Percentiles rank a stretch among this genome's conserved stretches.
Evolutionary conservation across 2,329 filamentous ascomycete genomes (phyloP).

Genomic region (Penicillium palitans): DNA sequence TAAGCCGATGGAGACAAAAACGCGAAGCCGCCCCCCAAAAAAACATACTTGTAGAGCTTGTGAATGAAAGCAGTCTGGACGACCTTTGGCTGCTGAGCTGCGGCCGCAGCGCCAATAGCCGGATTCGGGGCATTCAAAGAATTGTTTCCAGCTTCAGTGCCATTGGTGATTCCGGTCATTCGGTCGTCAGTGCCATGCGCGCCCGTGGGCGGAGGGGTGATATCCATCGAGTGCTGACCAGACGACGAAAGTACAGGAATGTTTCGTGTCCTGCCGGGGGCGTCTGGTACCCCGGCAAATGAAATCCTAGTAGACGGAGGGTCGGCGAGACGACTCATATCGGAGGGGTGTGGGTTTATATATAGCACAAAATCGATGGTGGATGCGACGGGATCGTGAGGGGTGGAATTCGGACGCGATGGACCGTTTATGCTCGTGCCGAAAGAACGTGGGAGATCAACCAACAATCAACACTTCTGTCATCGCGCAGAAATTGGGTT

Average conservation of each 20-base stretch:
- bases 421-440: constrained; percentile 27
- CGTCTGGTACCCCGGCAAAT: constrained; percentile 45
- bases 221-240: constrained; percentile 53
- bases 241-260: constrained; percentile 52
- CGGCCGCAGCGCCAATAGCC: constrained; percentile 48
- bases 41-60: constrained; percentile 89
- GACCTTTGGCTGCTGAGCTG: constrained; percentile 89
- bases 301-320: constrained; percentile 44
- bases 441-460: constrained; percentile 37
- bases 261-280: constrained; percentile 50
- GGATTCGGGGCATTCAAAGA: constrained; percentile 33
- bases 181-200: constrained; percentile 56
- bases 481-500: constrained; percentile 25
- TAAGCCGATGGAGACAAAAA: constrained; percentile 20
- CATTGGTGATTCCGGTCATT: constrained; percentile 39
- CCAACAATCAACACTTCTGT: constrained; percentile 29
- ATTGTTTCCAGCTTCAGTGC: constrained; percentile 30
- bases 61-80: constrained; percentile 99
- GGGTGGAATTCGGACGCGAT: constrained; percentile 19
- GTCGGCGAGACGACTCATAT: constrained; percentile 46
- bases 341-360: constrained; percentile 10
- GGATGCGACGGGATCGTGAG: constrained; percentile 13
- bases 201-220: constrained; percentile 49
- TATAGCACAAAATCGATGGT: constrained; percentile 6
- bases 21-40: neutral